Percentiles rank a stretch among this genome's conserved stretches.
These are phyloP conservation scores for Panaeolus cyanescens DNA, from an alignment of 768 basidiomycete genomes.

Conservation along the genomic window DNA sequence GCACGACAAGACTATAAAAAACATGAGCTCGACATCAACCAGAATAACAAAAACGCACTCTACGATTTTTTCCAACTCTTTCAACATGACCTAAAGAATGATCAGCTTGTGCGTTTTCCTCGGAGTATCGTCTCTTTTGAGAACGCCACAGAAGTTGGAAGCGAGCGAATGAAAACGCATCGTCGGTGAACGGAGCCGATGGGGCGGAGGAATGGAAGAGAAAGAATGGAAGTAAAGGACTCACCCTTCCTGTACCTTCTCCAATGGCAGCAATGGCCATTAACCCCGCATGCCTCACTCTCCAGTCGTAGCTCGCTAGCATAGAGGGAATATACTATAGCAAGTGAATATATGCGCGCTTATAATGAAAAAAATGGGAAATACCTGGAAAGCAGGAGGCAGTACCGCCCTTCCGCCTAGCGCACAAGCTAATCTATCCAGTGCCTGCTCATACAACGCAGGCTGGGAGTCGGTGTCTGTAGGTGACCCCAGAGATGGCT, in stretches of 20 bases:
- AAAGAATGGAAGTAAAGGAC: slow-evolving; percentile 10
- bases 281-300: slow-evolving; percentile 79
- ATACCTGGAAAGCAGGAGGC: slow-evolving; percentile 72
- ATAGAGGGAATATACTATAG: slow-evolving; percentile 73
- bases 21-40: background rate
- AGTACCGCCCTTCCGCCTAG: slow-evolving; percentile 76
- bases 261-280: slow-evolving; percentile 87
- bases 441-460: slow-evolving; percentile 77
- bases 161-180: background rate
- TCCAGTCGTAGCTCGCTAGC: slow-evolving; percentile 83
- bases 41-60: slow-evolving; percentile 51
- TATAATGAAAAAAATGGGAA: background rate
- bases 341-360: background rate
- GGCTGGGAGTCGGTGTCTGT: slow-evolving; percentile 64
- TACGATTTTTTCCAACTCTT: slow-evolving; percentile 80
- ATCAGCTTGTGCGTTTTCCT: background rate
- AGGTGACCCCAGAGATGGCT: slow-evolving; percentile 37
- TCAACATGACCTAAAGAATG: slow-evolving; percentile 63
- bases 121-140: no score
- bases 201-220: background rate
- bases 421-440: slow-evolving; percentile 82
- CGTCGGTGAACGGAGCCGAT: background rate
- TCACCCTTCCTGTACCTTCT: slow-evolving; percentile 77
- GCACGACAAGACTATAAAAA: slow-evolving; percentile 61
- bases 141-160: no score